Percentiles rank a stretch among this genome's conserved stretches.
Conservation (phyloP, 345 rosid genomes). For the Pugionium cornutum region DNA sequence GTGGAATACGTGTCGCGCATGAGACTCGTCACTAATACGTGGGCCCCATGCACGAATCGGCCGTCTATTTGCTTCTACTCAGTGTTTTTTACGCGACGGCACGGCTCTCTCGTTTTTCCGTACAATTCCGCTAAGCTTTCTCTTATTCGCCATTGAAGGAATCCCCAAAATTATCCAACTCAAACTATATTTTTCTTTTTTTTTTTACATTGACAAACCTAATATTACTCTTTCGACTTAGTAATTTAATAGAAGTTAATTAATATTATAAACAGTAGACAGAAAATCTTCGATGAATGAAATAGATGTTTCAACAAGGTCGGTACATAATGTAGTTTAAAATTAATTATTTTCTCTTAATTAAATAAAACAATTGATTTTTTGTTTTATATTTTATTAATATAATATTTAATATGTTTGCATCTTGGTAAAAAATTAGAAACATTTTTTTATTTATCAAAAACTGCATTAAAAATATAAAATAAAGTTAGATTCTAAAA, state of each 20-base stretch:
- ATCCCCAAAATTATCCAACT: background rate
- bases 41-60: constrained; percentile 31
- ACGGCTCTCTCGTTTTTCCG: constrained; percentile 27
- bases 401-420: too few species aligned
- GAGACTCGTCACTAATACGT: constrained; percentile 40
- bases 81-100: constrained; percentile 30
- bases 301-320: too few species aligned
- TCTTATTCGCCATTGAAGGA: background rate
- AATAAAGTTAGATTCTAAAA: too few species aligned
- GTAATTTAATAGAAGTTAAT: background rate
- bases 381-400: too few species aligned
- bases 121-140: constrained; percentile 28
- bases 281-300: too few species aligned
- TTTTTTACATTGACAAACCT: constrained; percentile 7
- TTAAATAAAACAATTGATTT: too few species aligned
- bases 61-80: constrained; percentile 24
- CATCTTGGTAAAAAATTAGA: too few species aligned
- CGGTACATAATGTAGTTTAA: too few species aligned
- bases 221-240: constrained; percentile 12
- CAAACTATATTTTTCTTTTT: background rate
- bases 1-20: constrained; percentile 39
- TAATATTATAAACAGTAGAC: too few species aligned
- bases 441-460: too few species aligned
- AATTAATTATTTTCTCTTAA: too few species aligned
- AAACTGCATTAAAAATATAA: too few species aligned